phyloP scores from a whole-genome alignment of 2,329 filamentous ascomycete genomes.

The Hypoxylon sp. region DNA sequence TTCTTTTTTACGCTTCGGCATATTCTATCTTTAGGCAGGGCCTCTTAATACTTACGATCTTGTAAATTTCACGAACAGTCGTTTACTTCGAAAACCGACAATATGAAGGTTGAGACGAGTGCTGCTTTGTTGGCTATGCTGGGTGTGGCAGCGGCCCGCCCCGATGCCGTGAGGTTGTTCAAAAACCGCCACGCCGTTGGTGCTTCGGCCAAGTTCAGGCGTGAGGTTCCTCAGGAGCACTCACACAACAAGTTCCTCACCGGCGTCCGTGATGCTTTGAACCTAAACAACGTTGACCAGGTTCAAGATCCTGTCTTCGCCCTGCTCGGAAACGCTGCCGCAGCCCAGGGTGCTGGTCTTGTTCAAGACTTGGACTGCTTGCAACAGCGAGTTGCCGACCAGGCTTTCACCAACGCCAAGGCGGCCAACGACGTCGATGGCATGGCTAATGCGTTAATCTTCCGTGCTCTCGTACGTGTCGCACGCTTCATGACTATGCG shows the following conservation, averaged over 20 bases:
- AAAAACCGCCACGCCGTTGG: slow-evolving; percentile 32
- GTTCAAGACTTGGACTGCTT: slow-evolving; percentile 61
- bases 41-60: slow-evolving; percentile 44
- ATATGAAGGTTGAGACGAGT: slow-evolving; percentile 55
- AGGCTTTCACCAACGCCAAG: slow-evolving; percentile 73
- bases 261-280: slow-evolving; percentile 49
- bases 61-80: slow-evolving; percentile 40
- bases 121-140: slow-evolving; percentile 51
- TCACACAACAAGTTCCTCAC: slow-evolving; percentile 54
- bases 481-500: slow-evolving; percentile 57
- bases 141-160: slow-evolving; percentile 53
- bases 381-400: slow-evolving; percentile 67
- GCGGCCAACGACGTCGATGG: slow-evolving; percentile 65
- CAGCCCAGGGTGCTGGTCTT: slow-evolving; percentile 59
- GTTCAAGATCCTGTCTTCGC: slow-evolving; percentile 53
- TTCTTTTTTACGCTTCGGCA: slow-evolving; percentile 49
- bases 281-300: slow-evolving; percentile 55
- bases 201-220: slow-evolving; percentile 48
- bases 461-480: slow-evolving; percentile 70
- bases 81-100: slow-evolving; percentile 44
- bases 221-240: slow-evolving; percentile 56
- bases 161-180: slow-evolving; percentile 49
- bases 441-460: slow-evolving; percentile 69
- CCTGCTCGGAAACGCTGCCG: slow-evolving; percentile 63
- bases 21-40: slow-evolving; percentile 51